phyloP scores from a whole-genome alignment of 768 basidiomycete genomes.

The Phaffia australis region DNA sequence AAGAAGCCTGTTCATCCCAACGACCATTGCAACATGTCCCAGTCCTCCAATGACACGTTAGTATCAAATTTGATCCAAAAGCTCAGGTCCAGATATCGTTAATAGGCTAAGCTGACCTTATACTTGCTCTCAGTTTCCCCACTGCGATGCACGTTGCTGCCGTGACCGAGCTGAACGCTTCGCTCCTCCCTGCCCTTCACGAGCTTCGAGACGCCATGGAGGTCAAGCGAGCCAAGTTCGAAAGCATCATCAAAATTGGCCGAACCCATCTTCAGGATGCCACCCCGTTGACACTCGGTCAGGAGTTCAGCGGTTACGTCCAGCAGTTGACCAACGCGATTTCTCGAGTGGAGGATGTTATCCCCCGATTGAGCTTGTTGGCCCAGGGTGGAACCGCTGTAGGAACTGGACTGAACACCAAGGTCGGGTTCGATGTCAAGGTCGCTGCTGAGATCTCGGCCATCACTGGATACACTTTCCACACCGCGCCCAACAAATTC shows the following conservation, averaged over 20 bases:
- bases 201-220: constrained; percentile 75
- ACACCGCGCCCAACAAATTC: constrained; percentile 99
- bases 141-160: constrained; percentile 99
- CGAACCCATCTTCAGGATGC: constrained; percentile 96
- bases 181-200: constrained; percentile 71
- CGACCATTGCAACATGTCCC: constrained; percentile 98
- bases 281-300: constrained; percentile 90
- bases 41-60: constrained; percentile 96
- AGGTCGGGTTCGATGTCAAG: constrained; percentile 89
- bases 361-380: constrained; percentile 76
- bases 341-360: constrained; percentile 61
- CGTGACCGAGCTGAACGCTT: constrained; percentile 69
- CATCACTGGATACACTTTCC: constrained; percentile 78
- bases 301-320: constrained; percentile 98
- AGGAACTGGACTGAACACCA: constrained; percentile 95
- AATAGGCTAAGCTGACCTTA: neutral
- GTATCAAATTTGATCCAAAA: constrained; percentile 32
- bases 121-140: constrained; percentile 58
- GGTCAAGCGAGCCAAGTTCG: constrained; percentile 69
- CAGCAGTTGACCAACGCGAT: constrained; percentile 88
- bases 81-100: neutral
- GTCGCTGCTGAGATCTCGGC: constrained; percentile 84
- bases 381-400: constrained; percentile 99
- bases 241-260: constrained; percentile 93
- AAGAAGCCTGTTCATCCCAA: constrained; percentile 98